Evolutionary conservation across 176 grass and related monocot species (phyloP), one percentile per base, ranked within the genome.

Genomic region (Paspalum vaginatum): DNA sequence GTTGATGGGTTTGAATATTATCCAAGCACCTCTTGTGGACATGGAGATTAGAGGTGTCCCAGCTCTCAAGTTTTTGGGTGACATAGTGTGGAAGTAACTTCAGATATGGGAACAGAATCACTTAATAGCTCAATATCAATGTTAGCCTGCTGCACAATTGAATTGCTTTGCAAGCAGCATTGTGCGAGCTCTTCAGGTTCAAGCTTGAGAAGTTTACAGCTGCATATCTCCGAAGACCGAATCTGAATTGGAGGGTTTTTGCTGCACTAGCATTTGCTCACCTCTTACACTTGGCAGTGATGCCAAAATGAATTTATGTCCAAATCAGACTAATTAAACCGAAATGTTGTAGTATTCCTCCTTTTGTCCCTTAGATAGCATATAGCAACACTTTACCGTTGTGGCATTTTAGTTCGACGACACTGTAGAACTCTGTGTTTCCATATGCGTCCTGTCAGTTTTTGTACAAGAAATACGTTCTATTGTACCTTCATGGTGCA

Each of bases 31-130:
- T 8, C 90, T 99, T 53, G 96, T 99, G 61, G 96, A 99, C 88
- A 90, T 99, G 69, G 96, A 99, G 81, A 99, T 99, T 51, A 94
- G 92, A 75, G 96, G 96, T 46, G 92, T 95, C 55, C 96, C 96
- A 11, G 96, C 96, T 57, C 90, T 99, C 26, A 99, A 89, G 83
- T 99, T 99, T 86, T 86, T 99, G 92, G 92, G 92, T 25, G 96
- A 99, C 64, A 99, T 93, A 62, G 81, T 99, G 32, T 99, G 96
- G 96, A 93, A 91, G 55, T 95, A 85, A 55, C n/a, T 76, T 77
- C 9, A 76, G 24, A 43, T 26, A 52, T 8, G 46, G 16, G 20
- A 55, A 4, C 52, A 55, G 5, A 24, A 61, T 63, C 38, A 61
- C 18, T 84, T 80, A 42, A 64, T 55, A 42, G 11, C 22, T 51